phyloP scores from a whole-genome alignment of 352 stramenopile species.

The Sclerospora graminicola region DNA sequence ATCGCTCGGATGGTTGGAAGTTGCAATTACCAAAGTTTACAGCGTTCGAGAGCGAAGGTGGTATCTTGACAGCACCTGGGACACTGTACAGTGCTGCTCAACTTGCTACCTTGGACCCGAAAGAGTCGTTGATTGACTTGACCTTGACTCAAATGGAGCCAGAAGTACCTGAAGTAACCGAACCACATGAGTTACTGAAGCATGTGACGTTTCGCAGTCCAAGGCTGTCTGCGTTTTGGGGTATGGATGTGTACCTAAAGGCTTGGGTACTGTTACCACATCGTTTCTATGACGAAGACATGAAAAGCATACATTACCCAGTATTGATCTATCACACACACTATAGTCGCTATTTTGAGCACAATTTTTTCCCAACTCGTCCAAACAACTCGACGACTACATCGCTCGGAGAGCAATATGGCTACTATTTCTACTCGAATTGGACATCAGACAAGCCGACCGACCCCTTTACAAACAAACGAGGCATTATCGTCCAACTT shows the following conservation, averaged over 20 bases:
- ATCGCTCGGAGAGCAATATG: slow-evolving; percentile 32
- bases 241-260: slow-evolving; percentile 54
- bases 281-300: slow-evolving; percentile 45
- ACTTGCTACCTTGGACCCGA: slow-evolving; percentile 28
- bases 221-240: slow-evolving; percentile 57
- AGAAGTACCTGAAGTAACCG: slow-evolving; percentile 24
- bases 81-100: slow-evolving; percentile 49
- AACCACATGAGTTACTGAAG: slow-evolving; percentile 44
- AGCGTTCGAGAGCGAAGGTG: slow-evolving; percentile 44
- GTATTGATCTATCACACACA: too few species aligned
- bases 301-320: slow-evolving; percentile 2
- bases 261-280: slow-evolving; percentile 62
- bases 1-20: slow-evolving; percentile 36
- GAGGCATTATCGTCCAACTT: slow-evolving; percentile 65
- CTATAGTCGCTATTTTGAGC: slow-evolving; percentile 34
- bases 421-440: slow-evolving; percentile 61
- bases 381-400: slow-evolving; percentile 18
- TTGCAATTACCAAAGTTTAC: slow-evolving; percentile 42
- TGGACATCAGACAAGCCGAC: slow-evolving; percentile 47
- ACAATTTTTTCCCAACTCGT: slow-evolving; percentile 28
- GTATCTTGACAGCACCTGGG: slow-evolving; percentile 43
- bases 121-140: slow-evolving; percentile 28
- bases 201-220: slow-evolving; percentile 55
- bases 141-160: slow-evolving; percentile 37
- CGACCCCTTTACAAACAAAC: slow-evolving; percentile 44